These are phyloP conservation scores for Diphasiastrum complanatum DNA, from an alignment of 83 land plant genomes.

Conservation along the genomic window DNA sequence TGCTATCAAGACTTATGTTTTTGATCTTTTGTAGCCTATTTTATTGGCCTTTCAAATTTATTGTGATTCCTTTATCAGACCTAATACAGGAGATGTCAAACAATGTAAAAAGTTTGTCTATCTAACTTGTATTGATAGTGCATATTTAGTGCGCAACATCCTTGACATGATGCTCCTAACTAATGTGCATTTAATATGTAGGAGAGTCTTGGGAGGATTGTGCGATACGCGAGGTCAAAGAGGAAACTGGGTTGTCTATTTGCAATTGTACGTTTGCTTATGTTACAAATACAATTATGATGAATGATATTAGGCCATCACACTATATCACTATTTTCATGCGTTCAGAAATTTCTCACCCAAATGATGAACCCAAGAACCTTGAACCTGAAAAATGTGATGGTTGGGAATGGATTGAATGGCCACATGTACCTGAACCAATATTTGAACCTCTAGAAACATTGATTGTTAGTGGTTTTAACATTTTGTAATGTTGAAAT, in stretches of 20 bases:
- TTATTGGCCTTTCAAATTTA: too few species aligned
- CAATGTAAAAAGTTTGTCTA: too few species aligned
- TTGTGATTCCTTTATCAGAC: too few species aligned
- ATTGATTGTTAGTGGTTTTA: constrained; percentile 48
- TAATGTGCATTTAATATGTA: too few species aligned
- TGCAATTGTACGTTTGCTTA: constrained; percentile 36
- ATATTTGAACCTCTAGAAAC: constrained; percentile 53
- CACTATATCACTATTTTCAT: constrained; percentile 61
- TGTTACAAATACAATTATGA: constrained; percentile 54
- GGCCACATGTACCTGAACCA: constrained; percentile 56
- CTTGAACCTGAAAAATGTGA: constrained; percentile 77
- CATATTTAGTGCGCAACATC: too few species aligned
- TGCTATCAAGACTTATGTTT: too few species aligned
- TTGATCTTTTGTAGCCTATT: too few species aligned
- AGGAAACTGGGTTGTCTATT: constrained; percentile 71
- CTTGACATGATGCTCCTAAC: too few species aligned
- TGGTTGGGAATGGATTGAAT: constrained; percentile 87
- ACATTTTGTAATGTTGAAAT: too few species aligned
- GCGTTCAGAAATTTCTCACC: constrained; percentile 39
- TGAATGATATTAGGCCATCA: constrained; percentile 39
- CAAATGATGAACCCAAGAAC: constrained; percentile 40
- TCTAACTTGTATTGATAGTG: too few species aligned
- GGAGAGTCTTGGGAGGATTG: constrained; percentile 87
- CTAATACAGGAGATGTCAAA: too few species aligned
- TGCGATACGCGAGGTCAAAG: constrained; percentile 67